Conservation (phyloP, 2,329 filamentous ascomycete genomes). For the Claviceps paspali region DNA sequence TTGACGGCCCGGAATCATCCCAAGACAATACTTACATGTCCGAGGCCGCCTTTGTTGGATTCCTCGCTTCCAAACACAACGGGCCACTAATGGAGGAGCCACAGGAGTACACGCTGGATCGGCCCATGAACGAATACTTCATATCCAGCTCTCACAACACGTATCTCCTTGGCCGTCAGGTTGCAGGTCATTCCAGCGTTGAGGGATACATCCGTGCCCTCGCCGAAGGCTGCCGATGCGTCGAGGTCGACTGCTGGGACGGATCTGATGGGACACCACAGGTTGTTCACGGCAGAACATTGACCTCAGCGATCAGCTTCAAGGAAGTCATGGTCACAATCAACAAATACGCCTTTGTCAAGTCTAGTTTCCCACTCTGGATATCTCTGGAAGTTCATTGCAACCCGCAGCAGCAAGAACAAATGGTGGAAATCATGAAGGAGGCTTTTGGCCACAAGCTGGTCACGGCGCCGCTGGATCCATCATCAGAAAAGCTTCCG, state of each 20-base stretch:
- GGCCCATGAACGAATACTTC: constrained; percentile 90
- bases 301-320: constrained; percentile 82
- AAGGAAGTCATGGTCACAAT: constrained; percentile 85
- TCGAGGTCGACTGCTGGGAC: constrained; percentile 98
- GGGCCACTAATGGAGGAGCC: constrained; percentile 46
- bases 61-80: constrained; percentile 61
- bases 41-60: constrained; percentile 63
- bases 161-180: constrained; percentile 81
- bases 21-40: constrained; percentile 46
- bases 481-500: constrained; percentile 54
- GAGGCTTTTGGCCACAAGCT: constrained; percentile 70
- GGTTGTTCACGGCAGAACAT: constrained; percentile 79
- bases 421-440: constrained; percentile 83
- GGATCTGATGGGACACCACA: constrained; percentile 74
- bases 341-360: constrained; percentile 83
- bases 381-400: constrained; percentile 95
- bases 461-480: constrained; percentile 58
- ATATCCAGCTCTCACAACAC: constrained; percentile 99
- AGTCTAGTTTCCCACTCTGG: constrained; percentile 78
- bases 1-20: constrained; percentile 26
- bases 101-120: constrained; percentile 52
- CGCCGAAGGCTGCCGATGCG: constrained; percentile 77
- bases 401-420: constrained; percentile 62
- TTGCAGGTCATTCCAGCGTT: constrained; percentile 78
- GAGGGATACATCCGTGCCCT: constrained; percentile 89